Evolutionary conservation across 1,284 basidiomycete species (phyloP).

Genomic region (Cutaneotrichosporon sp.): DNA sequence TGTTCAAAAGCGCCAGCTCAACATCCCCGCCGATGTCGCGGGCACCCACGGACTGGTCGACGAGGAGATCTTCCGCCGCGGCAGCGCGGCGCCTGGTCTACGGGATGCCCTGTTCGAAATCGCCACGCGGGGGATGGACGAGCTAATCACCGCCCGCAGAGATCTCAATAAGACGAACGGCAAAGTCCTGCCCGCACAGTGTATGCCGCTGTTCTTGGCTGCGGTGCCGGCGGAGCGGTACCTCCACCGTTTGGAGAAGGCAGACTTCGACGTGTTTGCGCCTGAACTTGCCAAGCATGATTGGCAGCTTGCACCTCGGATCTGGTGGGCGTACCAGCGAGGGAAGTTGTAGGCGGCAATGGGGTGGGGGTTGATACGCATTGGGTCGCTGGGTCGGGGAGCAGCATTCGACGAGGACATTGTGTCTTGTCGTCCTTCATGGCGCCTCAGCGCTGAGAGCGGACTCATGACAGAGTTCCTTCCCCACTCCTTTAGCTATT

Average conservation of each 20-base stretch:
- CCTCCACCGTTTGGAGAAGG: slow-evolving; percentile 64
- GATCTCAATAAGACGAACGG: slow-evolving; percentile 64
- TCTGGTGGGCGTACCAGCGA: slow-evolving; percentile 63
- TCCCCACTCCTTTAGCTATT: too few species aligned
- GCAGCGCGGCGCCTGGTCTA: slow-evolving; percentile 56
- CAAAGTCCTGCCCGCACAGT: slow-evolving; percentile 57
- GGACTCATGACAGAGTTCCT: too few species aligned
- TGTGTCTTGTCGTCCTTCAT: too few species aligned
- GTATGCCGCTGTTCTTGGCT: slow-evolving; percentile 71
- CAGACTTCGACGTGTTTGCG: slow-evolving; percentile 78
- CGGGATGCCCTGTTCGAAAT: slow-evolving; percentile 75
- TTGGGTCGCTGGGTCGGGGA: too few species aligned
- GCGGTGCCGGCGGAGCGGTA: slow-evolving; percentile 70
- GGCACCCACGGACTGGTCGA: slow-evolving; percentile 74
- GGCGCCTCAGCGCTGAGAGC: too few species aligned
- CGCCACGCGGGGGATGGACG: slow-evolving; percentile 84
- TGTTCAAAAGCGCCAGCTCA: slow-evolving; percentile 61
- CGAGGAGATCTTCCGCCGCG: slow-evolving; percentile 75
- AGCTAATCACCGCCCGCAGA: slow-evolving; percentile 74
- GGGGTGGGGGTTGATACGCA: too few species aligned
- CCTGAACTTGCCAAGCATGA: slow-evolving; percentile 64
- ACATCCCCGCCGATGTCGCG: slow-evolving; percentile 78
- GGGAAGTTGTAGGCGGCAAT: slow-evolving; percentile 42
- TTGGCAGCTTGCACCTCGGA: slow-evolving; percentile 79
- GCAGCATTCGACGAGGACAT: too few species aligned